phyloP scores from a whole-genome alignment of 148 eudicot genomes.

The Rhododendron ovatum region DNA sequence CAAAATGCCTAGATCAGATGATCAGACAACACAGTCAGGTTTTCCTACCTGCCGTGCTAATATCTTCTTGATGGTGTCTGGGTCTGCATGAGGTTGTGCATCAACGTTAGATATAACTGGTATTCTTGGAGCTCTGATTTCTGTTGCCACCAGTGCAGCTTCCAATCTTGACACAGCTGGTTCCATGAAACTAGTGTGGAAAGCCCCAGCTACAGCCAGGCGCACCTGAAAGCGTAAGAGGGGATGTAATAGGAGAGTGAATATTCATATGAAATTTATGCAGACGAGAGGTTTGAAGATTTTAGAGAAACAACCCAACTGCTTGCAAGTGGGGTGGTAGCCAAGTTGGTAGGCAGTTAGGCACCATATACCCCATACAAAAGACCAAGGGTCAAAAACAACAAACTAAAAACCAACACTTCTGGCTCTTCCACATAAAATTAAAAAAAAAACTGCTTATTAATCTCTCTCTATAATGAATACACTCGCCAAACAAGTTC shows the following conservation, averaged over 20 bases:
- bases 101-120: conserved; percentile 94
- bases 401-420: neutral
- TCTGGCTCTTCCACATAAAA: neutral
- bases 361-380: neutral
- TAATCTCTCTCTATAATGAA: neutral
- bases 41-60: conserved; percentile 70
- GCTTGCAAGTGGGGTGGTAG: neutral
- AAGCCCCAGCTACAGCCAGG: conserved; percentile 85
- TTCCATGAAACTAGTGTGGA: conserved; percentile 85
- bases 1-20: neutral
- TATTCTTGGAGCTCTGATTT: conserved; percentile 69
- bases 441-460: neutral
- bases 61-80: conserved; percentile 79
- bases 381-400: neutral
- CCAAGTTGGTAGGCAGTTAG: neutral
- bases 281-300: conserved; percentile 57
- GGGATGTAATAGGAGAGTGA: neutral
- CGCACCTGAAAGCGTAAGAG: conserved; percentile 52
- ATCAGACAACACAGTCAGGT: neutral
- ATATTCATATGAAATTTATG: conserved; percentile 17
- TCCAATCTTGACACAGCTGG: conserved; percentile 90
- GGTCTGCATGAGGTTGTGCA: conserved; percentile 90
- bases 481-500: neutral
- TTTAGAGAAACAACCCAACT: conserved; percentile 19
- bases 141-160: conserved; percentile 76